Evolutionary conservation across 371 early-diverging fungal species (phyloP).

Genomic region (Rhizomucor pusillus): DNA sequence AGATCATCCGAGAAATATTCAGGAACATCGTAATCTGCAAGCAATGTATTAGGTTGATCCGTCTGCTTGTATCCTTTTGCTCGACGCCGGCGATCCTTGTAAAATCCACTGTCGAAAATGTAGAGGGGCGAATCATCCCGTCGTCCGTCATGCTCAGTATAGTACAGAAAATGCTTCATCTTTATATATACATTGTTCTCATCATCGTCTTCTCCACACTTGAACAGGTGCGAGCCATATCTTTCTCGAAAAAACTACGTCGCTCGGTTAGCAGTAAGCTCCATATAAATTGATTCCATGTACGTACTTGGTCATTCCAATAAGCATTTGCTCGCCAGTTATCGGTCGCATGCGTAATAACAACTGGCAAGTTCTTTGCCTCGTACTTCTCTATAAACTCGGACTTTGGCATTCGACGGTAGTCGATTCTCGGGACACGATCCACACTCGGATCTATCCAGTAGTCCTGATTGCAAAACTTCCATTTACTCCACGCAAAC

Average conservation of each 20-base stretch:
- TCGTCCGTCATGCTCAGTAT: slow-evolving; percentile 52
- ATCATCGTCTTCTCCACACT: slow-evolving; percentile 81
- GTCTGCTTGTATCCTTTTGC: background rate
- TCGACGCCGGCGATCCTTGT: slow-evolving; percentile 27
- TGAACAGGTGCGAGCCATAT: slow-evolving; percentile 67
- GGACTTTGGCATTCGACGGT: slow-evolving; percentile 40
- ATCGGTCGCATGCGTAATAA: slow-evolving; percentile 60
- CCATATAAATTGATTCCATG: background rate
- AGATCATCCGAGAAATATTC: slow-evolving; percentile 77
- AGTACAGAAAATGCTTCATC: slow-evolving; percentile 70
- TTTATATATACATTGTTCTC: slow-evolving; percentile 70
- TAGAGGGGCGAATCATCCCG: slow-evolving; percentile 82
- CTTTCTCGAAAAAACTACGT: slow-evolving; percentile 45
- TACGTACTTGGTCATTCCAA: slow-evolving; percentile 62
- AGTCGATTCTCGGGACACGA: slow-evolving; percentile 47
- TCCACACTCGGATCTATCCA: slow-evolving; percentile 48
- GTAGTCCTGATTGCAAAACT: slow-evolving; percentile 47
- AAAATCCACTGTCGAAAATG: slow-evolving; percentile 76
- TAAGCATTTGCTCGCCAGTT: slow-evolving; percentile 58
- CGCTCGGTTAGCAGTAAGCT: background rate
- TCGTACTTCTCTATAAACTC: slow-evolving; percentile 66
- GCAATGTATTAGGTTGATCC: slow-evolving; percentile 27
- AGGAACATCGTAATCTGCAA: slow-evolving; percentile 71
- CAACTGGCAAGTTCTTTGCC: slow-evolving; percentile 55
- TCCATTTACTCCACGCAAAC: slow-evolving; percentile 57